Percentiles rank a stretch among this genome's conserved stretches.
phyloP scores from a whole-genome alignment of 176 grass and related monocot genomes.

The Musa itinerans region DNA sequence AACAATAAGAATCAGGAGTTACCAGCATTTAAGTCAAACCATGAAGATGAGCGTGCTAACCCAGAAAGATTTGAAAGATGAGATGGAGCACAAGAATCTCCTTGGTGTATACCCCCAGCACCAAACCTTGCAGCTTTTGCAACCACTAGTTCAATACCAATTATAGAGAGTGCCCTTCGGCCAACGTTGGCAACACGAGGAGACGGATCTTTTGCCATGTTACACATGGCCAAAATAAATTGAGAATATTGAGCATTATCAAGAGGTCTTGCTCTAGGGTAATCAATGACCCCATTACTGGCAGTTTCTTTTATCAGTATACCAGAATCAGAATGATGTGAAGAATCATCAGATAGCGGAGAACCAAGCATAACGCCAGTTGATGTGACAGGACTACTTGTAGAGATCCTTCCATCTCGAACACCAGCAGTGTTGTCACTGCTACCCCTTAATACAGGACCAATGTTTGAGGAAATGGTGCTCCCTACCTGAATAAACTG shows the following conservation, averaged over 20 bases:
- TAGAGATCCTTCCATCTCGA: constrained; percentile 61
- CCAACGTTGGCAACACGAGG: constrained; percentile 66
- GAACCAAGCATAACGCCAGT: constrained; percentile 72
- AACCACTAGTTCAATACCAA: constrained; percentile 79
- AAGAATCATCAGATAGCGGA: constrained; percentile 90
- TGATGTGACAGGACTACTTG: constrained; percentile 52
- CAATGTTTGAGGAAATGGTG: constrained; percentile 47
- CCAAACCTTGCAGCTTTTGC: constrained; percentile 66
- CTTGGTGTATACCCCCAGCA: constrained; percentile 38
- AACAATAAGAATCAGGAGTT: constrained; percentile 16
- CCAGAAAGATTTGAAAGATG: constrained; percentile 46
- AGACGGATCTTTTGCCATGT: constrained; percentile 82
- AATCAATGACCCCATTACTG: constrained; percentile 64
- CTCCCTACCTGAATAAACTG: constrained; percentile 43
- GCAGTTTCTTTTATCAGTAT: constrained; percentile 57
- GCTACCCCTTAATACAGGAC: constrained; percentile 77
- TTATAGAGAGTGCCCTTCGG: constrained; percentile 60
- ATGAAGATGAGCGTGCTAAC: constrained; percentile 87
- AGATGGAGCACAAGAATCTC: constrained; percentile 53
- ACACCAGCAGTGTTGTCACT: constrained; percentile 56
- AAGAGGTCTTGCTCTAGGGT: constrained; percentile 40
- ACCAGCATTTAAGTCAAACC: constrained; percentile 97
- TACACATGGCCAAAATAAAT: constrained; percentile 67
- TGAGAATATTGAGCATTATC: constrained; percentile 67
- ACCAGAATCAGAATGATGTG: constrained; percentile 87